phyloP scores from a whole-genome alignment of 768 basidiomycete species.

The Xerocomellus intermedius region DNA sequence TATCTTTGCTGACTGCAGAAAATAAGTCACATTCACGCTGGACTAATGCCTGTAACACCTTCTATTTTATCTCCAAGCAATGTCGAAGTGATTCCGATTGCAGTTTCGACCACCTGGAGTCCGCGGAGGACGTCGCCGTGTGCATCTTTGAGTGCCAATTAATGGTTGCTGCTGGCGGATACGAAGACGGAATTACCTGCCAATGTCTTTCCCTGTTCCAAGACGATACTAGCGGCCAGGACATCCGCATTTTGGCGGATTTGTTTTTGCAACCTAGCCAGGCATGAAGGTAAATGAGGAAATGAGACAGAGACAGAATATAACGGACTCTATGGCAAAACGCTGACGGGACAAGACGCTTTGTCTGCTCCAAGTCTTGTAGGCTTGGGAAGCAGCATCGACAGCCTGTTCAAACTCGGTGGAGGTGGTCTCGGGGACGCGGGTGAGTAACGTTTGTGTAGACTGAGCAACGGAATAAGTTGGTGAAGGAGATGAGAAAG shows the following conservation, averaged over 20 bases:
- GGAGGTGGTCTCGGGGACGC: conserved; percentile 84
- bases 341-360: conserved; percentile 85
- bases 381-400: conserved; percentile 79
- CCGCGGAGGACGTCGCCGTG: conserved; percentile 94
- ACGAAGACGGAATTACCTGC: conserved; percentile 49
- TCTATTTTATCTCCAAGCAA: conserved; percentile 92
- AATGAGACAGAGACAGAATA: background rate
- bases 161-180: background rate
- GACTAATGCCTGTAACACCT: conserved; percentile 44
- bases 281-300: conserved; percentile 2
- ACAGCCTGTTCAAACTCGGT: conserved; percentile 83
- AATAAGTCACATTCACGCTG: conserved; percentile 16
- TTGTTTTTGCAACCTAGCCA: conserved; percentile 73
- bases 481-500: background rate
- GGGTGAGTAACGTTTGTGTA: conserved; percentile 85
- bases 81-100: conserved; percentile 76
- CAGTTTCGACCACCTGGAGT: conserved; percentile 82
- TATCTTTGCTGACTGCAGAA: conserved; percentile 79
- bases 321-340: conserved; percentile 82
- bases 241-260: conserved; percentile 85
- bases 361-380: conserved; percentile 84
- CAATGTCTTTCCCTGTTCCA: conserved; percentile 95
- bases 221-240: conserved; percentile 83
- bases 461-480: conserved; percentile 47
- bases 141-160: conserved; percentile 57